These are phyloP conservation scores for Candida anutae DNA, from an alignment of 1,139 yeast genomes.

Conservation along the genomic window DNA sequence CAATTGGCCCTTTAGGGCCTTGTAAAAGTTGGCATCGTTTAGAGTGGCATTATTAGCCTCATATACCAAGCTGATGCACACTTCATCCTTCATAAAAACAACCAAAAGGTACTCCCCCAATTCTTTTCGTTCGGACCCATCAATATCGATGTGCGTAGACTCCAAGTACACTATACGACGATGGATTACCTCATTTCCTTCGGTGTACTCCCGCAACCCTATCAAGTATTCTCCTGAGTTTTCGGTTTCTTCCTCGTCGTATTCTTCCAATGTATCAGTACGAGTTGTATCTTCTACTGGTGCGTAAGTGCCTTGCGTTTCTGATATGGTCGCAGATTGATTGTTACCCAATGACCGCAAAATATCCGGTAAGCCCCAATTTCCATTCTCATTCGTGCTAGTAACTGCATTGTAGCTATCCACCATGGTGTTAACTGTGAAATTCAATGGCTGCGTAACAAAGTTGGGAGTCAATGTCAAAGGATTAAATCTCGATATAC, in stretches of 20 bases:
- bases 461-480: constrained; percentile 27
- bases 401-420: constrained; percentile 2
- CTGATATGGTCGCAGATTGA: too few relatives aligned
- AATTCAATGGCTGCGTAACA: constrained; percentile 32
- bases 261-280: constrained; percentile 1
- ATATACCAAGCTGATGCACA: constrained; percentile 20
- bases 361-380: too few relatives aligned
- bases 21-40: constrained; percentile 18
- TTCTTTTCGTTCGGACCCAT: constrained; percentile 1
- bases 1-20: constrained; percentile 9
- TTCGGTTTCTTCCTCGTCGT: constrained; percentile 12
- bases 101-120: constrained; percentile 26
- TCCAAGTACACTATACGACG: constrained; percentile 1
- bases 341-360: too few relatives aligned
- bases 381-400: neutral
- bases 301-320: too few relatives aligned
- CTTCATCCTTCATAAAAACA: constrained; percentile 17
- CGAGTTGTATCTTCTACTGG: too few relatives aligned
- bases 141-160: neutral
- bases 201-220: constrained; percentile 12
- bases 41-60: constrained; percentile 20
- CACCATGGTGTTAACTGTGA: constrained; percentile 29
- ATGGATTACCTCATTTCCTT: constrained; percentile 10
- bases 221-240: constrained; percentile 19
- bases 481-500: constrained; percentile 27